Evolutionary conservation across 352 stramenopile species (phyloP).

Genomic region (Phytophthora macrochlamydospora): DNA sequence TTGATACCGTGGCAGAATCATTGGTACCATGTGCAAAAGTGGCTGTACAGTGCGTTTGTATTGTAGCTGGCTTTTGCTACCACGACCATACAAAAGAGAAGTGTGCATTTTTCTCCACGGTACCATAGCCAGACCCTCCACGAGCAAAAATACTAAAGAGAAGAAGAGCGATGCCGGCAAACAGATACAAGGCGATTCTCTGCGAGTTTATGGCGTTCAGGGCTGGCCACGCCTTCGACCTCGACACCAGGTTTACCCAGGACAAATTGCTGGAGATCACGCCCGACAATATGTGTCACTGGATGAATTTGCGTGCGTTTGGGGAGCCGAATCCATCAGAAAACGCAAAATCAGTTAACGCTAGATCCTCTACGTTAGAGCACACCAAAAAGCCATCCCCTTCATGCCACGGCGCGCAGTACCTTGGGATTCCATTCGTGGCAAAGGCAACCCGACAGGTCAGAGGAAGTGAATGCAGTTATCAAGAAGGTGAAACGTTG

Average conservation of each 20-base stretch:
- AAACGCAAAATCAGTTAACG: slow-evolving; percentile 2
- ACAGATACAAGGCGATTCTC: slow-evolving; percentile 2
- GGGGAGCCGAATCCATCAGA: not conserved
- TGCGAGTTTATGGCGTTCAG: slow-evolving; percentile 1
- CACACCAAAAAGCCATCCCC: slow-evolving; percentile 12
- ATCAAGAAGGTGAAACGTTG: slow-evolving; percentile 16
- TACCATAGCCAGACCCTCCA: not conserved
- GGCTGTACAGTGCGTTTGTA: not conserved
- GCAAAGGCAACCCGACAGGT: slow-evolving; percentile 13
- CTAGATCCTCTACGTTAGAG: slow-evolving; percentile 9
- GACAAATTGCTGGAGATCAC: not conserved
- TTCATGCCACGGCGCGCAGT: slow-evolving; percentile 10
- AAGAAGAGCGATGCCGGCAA: not conserved
- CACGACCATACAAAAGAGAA: not conserved
- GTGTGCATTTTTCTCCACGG: not conserved
- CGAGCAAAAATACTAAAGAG: not conserved
- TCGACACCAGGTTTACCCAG: not conserved
- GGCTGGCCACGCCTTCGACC: not conserved
- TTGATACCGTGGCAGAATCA: not conserved
- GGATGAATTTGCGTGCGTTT: not conserved
- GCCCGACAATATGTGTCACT: not conserved
- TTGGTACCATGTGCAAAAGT: not conserved
- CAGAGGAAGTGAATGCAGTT: slow-evolving; percentile 8
- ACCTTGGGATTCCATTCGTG: slow-evolving; percentile 7
- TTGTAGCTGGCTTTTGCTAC: not conserved